phyloP scores from a whole-genome alignment of 1,284 basidiomycete genomes.

The Trichosporon ovoides region DNA sequence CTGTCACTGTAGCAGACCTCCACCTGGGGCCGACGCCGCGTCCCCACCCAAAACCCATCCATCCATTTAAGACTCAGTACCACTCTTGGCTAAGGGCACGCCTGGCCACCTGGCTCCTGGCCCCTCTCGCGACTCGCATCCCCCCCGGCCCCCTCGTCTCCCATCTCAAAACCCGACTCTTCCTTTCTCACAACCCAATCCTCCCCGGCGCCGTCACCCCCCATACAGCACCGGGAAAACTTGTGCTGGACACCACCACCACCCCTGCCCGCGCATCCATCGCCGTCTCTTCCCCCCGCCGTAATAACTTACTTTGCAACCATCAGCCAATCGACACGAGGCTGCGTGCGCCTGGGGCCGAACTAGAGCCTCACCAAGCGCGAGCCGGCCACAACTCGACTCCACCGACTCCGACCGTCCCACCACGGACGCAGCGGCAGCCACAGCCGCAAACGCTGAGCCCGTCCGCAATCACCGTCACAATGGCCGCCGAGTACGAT shows the following conservation, averaged over 20 bases:
- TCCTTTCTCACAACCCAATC: constrained; percentile 2
- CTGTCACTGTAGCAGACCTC: no score
- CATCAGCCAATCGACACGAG: not conserved
- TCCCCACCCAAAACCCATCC: constrained; percentile 6
- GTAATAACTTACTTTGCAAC: not conserved
- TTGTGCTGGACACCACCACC: not conserved
- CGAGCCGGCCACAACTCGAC: no score
- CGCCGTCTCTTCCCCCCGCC: not conserved
- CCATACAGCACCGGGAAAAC: not conserved
- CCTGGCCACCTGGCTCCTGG: constrained; percentile 2
- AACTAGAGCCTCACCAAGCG: no score
- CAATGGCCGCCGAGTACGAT: not conserved
- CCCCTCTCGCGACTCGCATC: constrained; percentile 1
- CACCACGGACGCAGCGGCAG: not conserved
- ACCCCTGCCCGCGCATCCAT: not conserved
- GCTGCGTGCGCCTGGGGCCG: no score
- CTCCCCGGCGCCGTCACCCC: not conserved
- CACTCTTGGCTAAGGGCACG: constrained; percentile 6
- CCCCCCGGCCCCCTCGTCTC: not conserved
- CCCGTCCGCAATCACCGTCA: not conserved
- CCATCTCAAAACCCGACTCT: not conserved
- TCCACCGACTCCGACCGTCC: no score
- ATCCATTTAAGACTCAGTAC: constrained; percentile 1
- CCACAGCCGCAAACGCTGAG: not conserved
- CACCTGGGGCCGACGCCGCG: not conserved